These are phyloP conservation scores for Coemansia sp. DNA, from an alignment of 192 early-diverging fungal species.

Conservation along the genomic window DNA sequence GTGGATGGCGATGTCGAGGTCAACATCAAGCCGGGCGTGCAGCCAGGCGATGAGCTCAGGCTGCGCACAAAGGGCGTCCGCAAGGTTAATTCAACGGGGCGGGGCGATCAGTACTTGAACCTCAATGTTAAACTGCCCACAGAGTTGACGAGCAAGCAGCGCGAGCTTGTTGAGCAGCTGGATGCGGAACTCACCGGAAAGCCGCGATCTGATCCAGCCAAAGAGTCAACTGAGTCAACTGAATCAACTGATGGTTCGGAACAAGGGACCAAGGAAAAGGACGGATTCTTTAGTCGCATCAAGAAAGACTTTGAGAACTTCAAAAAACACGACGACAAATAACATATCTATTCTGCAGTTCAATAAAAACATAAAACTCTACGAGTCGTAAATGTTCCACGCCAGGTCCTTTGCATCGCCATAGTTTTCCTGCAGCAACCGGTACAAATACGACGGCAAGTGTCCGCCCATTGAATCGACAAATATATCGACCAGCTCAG, in stretches of 20 bases:
- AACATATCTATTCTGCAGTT: background rate
- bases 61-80: conserved; percentile 78
- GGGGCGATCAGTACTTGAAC: conserved; percentile 91
- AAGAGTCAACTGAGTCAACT: background rate
- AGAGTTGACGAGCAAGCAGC: conserved; percentile 51
- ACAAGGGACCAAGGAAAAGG: conserved; percentile 8
- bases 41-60: conserved; percentile 83
- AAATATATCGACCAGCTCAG: conserved; percentile 86
- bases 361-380: no score
- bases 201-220: background rate
- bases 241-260: background rate
- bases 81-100: conserved; percentile 55
- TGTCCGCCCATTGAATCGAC: conserved; percentile 85
- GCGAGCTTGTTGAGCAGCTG: conserved; percentile 65
- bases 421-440: conserved; percentile 67
- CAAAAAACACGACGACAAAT: conserved; percentile 47
- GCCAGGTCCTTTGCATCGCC: conserved; percentile 45
- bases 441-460: conserved; percentile 78
- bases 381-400: conserved; percentile 36
- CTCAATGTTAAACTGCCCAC: conserved; percentile 82
- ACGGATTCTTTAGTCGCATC: conserved; percentile 56
- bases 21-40: conserved; percentile 78
- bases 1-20: conserved; percentile 96
- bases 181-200: conserved; percentile 37
- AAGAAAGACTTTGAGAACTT: conserved; percentile 61